Conservation (phyloP, 768 basidiomycete genomes). For the Neoboletus subvelutipes region DNA sequence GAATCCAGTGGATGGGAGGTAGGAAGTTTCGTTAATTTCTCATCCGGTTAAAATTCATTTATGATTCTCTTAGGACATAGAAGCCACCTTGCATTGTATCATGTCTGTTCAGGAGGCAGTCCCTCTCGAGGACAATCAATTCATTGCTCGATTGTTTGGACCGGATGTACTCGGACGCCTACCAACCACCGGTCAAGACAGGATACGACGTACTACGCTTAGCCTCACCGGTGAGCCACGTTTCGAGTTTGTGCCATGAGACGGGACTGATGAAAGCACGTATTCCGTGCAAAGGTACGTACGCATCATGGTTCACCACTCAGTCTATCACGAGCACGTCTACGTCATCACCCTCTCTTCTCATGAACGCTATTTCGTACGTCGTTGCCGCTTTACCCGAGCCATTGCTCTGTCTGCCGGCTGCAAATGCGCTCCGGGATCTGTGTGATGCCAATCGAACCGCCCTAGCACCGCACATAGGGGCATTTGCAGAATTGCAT, state of each 20-base stretch:
- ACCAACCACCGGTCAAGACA: slow-evolving; percentile 59
- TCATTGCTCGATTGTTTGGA: slow-evolving; percentile 68
- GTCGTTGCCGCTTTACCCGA: slow-evolving; percentile 72
- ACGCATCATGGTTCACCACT: slow-evolving; percentile 78
- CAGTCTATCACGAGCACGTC: slow-evolving; percentile 35
- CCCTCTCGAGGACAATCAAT: slow-evolving; percentile 51
- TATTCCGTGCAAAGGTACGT: slow-evolving; percentile 48
- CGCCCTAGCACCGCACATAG: slow-evolving; percentile 81
- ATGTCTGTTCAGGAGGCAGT: slow-evolving; percentile 88
- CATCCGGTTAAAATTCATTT: background rate
- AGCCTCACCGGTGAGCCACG: slow-evolving; percentile 64
- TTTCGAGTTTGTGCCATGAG: background rate
- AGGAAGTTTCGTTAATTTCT: slow-evolving; percentile 1
- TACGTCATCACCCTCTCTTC: slow-evolving; percentile 40
- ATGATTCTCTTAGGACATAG: slow-evolving; percentile 62
- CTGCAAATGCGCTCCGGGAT: slow-evolving; percentile 80
- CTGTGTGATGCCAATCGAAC: slow-evolving; percentile 87
- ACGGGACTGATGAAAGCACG: background rate
- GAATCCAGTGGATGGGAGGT: slow-evolving; percentile 75
- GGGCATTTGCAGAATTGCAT: slow-evolving; percentile 82
- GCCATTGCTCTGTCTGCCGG: slow-evolving; percentile 59
- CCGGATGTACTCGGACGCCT: slow-evolving; percentile 66
- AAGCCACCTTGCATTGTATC: slow-evolving; percentile 84
- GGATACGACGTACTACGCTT: slow-evolving; percentile 73
- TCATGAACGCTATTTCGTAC: slow-evolving; percentile 66